Percentiles rank a stretch among this genome's conserved stretches.
Evolutionary conservation across 768 basidiomycete genomes (phyloP).

Genomic region (Cystoderma amianthinum): DNA sequence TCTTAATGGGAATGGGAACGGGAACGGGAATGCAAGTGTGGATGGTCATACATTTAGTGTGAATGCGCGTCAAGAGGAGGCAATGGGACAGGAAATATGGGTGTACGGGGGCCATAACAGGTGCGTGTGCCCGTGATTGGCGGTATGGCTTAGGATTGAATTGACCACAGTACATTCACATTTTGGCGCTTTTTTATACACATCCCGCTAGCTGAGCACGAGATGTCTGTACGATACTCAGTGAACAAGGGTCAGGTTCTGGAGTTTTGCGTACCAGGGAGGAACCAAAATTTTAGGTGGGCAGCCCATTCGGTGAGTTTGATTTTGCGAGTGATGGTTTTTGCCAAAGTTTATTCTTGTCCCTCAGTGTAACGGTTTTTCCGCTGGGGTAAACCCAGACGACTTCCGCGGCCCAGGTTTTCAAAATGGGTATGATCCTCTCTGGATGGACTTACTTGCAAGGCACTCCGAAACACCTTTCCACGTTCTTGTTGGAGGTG

Average conservation of each 20-base stretch:
- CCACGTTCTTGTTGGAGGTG: conserved; percentile 90
- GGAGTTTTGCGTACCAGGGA: conserved; percentile 79
- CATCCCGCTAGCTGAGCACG: conserved; percentile 62
- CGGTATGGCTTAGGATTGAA: too few species aligned
- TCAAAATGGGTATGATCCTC: conserved; percentile 77
- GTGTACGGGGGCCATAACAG: conserved; percentile 54
- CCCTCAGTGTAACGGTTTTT: conserved; percentile 79
- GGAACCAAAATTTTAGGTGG: conserved; percentile 83
- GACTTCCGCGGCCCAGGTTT: conserved; percentile 81
- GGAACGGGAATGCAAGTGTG: conserved; percentile 7
- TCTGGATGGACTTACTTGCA: conserved; percentile 89
- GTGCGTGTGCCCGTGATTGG: conserved; percentile 19
- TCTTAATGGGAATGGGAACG: conserved; percentile 7
- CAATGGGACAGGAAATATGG: conserved; percentile 65
- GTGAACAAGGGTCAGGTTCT: conserved; percentile 76
- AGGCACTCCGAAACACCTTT: conserved; percentile 78
- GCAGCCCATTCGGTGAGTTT: conserved; percentile 74
- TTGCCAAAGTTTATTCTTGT: background rate
- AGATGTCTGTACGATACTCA: conserved; percentile 75
- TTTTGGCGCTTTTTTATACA: conserved; percentile 93
- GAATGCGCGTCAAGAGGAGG: conserved; percentile 31
- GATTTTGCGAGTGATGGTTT: conserved; percentile 1
- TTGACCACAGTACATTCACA: conserved; percentile 80
- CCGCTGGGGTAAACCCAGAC: conserved; percentile 83
- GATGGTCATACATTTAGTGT: conserved; percentile 15